These are phyloP conservation scores for Effrenium voratum DNA, from an alignment of 73 alveolate species.

Conservation along the genomic window DNA sequence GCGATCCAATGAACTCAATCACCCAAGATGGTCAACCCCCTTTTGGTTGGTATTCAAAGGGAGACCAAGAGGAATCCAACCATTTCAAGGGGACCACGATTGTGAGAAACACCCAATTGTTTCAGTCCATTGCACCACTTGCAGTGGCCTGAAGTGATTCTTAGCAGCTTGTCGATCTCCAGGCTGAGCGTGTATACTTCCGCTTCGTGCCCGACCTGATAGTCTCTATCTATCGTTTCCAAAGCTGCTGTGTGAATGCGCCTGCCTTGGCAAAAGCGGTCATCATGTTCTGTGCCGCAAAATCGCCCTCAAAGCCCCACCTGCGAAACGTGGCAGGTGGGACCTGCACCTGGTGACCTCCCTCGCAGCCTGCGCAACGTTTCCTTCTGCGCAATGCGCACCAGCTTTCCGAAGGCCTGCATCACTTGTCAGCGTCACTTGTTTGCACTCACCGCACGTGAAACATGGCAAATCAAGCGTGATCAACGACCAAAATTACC, in stretches of 20 bases:
- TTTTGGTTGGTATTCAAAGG: too few relatives aligned
- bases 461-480: too few relatives aligned
- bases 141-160: slow-evolving; percentile 82
- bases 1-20: too few relatives aligned
- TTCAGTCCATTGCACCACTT: too few relatives aligned
- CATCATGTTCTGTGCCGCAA: slow-evolving; percentile 88
- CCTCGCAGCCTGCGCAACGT: not conserved
- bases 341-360: not conserved
- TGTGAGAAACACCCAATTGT: too few relatives aligned
- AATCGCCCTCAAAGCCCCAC: slow-evolving; percentile 92
- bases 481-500: too few relatives aligned
- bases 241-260: not conserved
- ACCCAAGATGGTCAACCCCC: too few relatives aligned
- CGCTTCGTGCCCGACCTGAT: slow-evolving; percentile 59
- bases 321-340: not conserved
- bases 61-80: too few relatives aligned
- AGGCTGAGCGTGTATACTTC: slow-evolving; percentile 85
- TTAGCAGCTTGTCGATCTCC: slow-evolving; percentile 85
- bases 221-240: not conserved
- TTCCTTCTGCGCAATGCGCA: slow-evolving; percentile 68
- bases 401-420: slow-evolving; percentile 89
- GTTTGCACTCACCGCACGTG: too few relatives aligned
- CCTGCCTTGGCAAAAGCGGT: slow-evolving; percentile 71
- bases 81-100: too few relatives aligned
- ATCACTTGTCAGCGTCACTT: too few relatives aligned